Base-by-base conservation (phyloP, 2,329 filamentous ascomycete genomes). In the Ophiostoma montium region DNA sequence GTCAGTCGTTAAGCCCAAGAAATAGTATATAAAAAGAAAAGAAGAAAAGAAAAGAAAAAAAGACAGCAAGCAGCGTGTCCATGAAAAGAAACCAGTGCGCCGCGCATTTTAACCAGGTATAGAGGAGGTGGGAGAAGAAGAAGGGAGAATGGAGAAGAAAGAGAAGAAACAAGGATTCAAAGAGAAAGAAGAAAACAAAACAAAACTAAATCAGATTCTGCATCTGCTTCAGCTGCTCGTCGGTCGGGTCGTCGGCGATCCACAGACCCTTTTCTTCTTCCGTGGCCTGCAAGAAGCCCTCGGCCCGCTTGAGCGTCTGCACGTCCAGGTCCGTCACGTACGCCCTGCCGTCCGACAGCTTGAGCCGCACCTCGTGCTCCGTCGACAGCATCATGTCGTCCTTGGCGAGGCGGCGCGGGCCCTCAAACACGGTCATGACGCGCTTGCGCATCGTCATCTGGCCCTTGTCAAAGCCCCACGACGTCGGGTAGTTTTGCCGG, bases 361-460 rank as follows among this genome's bases (percentile, higher is more conserved):
- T 80, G 64, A 95, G 74, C 60, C 90, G 86, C 35, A 96, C 87
- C 67, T 98, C 92, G 60, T 92, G 89, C 58, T 95, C 88, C 15
- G 85, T 88, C 57, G 89, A 87, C 46, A 98, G 80, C 88, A 95
- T 94, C 87, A 96, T 92, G 67, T 98, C 92, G 62, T 98, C 92
- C 70, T 96, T 96, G 76, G 86, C 92, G 46, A 98, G 74, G 38
- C 90, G 81, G 48, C 89, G 80, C 15, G 75, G 75, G 1, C 92
- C 92, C 61, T 96, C 88, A 60, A 94, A 98, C 18, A 94, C 86
- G 55, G 87, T 87, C 59, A 96, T 74, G 49, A 95, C 87, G 27
- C 92, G 85, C 77, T 95, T 95, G 78, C 94, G 95, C 79, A 94
- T 94, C 62, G 85, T 94, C 86, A 96, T 95, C 70, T 92, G 88